Evolutionary conservation across 495 filamentous ascomycete species (phyloP).

Genomic region (Penicillium ucsense): DNA sequence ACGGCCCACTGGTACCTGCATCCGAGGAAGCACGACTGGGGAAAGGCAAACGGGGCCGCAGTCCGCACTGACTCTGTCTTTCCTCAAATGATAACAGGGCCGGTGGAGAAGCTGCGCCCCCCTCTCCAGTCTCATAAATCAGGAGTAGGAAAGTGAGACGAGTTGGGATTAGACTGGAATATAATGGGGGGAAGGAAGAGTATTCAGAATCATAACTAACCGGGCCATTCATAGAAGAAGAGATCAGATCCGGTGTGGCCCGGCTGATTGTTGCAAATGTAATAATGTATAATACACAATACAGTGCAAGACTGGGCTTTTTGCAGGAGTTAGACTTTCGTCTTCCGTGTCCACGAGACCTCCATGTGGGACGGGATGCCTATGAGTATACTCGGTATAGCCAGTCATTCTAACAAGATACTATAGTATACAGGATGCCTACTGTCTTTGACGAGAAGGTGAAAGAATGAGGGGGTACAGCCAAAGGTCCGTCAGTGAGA

Average conservation of each 20-base stretch:
- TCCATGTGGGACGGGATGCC: conserved; percentile 14
- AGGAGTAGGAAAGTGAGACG: too few species aligned
- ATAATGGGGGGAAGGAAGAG: neutral
- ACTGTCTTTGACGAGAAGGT: too few species aligned
- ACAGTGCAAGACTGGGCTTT: neutral
- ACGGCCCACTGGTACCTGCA: conserved; percentile 6
- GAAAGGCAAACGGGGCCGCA: conserved; percentile 5
- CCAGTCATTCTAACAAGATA: too few species aligned
- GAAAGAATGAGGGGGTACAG: too few species aligned
- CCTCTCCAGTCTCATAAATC: too few species aligned
- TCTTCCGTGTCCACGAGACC: conserved; percentile 14
- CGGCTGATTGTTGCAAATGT: too few species aligned
- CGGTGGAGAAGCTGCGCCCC: too few species aligned
- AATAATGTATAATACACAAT: too few species aligned
- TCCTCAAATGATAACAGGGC: neutral
- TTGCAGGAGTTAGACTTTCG: too few species aligned
- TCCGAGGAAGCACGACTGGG: conserved; percentile 1
- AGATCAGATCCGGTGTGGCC: too few species aligned
- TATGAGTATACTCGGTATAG: conserved; percentile 1
- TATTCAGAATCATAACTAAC: neutral
- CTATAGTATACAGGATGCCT: too few species aligned
- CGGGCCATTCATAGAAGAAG: neutral
- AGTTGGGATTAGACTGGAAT: neutral
- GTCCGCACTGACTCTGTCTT: conserved; percentile 2
- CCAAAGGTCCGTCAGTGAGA: too few species aligned